These are phyloP conservation scores for Candida ipomoeae DNA, from an alignment of 805 yeast genomes.

Conservation along the genomic window DNA sequence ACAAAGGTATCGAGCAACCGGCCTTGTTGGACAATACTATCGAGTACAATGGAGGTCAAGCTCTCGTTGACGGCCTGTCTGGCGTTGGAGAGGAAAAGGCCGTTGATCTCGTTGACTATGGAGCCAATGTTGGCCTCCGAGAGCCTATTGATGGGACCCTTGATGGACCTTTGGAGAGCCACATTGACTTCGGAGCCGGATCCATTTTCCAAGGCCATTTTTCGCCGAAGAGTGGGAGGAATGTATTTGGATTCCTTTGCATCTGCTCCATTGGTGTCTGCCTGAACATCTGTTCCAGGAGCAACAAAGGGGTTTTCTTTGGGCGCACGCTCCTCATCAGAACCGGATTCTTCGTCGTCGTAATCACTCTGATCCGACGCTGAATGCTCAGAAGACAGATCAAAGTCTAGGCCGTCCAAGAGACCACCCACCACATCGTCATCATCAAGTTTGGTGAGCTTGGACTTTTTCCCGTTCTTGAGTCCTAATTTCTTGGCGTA, in stretches of 20 bases:
- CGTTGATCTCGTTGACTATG: constrained; percentile 66
- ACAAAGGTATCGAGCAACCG: constrained; percentile 75
- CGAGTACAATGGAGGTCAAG: constrained; percentile 58
- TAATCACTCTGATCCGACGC: constrained; percentile 14
- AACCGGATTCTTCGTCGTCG: constrained; percentile 6
- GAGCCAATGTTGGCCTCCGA: constrained; percentile 78
- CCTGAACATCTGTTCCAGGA: constrained; percentile 13
- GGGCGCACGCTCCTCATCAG: constrained; percentile 22
- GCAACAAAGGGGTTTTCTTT: constrained; percentile 49
- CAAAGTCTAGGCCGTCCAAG: constrained; percentile 68
- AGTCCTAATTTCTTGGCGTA: constrained; percentile 80
- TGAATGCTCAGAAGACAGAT: constrained; percentile 26
- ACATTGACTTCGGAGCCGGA: constrained; percentile 36
- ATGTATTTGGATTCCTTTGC: constrained; percentile 45
- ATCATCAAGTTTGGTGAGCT: constrained; percentile 49
- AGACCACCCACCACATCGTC: constrained; percentile 82
- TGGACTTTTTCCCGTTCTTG: constrained; percentile 46
- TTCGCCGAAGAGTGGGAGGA: constrained; percentile 81
- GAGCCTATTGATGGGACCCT: constrained; percentile 82
- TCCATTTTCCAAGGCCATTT: constrained; percentile 37
- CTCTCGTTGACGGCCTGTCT: constrained; percentile 76
- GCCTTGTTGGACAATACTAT: constrained; percentile 58
- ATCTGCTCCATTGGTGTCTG: constrained; percentile 2
- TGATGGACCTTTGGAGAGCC: constrained; percentile 58
- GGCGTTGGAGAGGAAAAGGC: constrained; percentile 60